Evolutionary conservation across 2,329 filamentous ascomycete genomes (phyloP).

Genomic region (Monilinia aucupariae): DNA sequence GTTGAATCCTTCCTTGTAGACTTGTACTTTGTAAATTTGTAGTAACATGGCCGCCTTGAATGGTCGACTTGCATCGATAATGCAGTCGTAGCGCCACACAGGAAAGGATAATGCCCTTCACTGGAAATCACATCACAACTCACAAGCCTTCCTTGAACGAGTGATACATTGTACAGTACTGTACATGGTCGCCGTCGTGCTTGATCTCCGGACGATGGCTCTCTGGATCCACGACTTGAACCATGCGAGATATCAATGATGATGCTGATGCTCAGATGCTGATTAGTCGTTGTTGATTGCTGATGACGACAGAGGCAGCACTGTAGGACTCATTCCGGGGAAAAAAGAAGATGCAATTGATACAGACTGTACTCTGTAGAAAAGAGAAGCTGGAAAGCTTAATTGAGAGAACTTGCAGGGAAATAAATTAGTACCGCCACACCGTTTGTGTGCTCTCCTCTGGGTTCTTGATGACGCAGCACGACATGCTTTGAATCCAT

Average conservation of each 20-base stretch:
- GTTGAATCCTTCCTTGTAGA: neutral
- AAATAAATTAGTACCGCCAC: slow-evolving; percentile 13
- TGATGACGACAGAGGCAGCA: neutral
- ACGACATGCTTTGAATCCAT: slow-evolving; percentile 13
- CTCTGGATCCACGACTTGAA: neutral
- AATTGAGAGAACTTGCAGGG: neutral
- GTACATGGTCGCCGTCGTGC: neutral
- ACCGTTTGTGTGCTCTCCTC: slow-evolving; percentile 10
- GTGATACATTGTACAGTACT: neutral
- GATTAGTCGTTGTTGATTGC: too few relatives aligned
- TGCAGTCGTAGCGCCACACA: slow-evolving; percentile 9
- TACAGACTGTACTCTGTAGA: too few relatives aligned
- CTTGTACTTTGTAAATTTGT: too few relatives aligned
- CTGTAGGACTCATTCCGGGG: neutral
- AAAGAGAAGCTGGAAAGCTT: neutral
- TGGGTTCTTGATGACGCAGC: slow-evolving; percentile 16
- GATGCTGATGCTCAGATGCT: neutral
- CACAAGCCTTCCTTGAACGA: neutral
- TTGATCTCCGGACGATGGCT: neutral
- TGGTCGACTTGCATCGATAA: slow-evolving; percentile 3
- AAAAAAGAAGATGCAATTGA: too few relatives aligned
- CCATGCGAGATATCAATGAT: neutral
- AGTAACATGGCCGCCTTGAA: neutral
- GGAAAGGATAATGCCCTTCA: neutral
- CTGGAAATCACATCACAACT: slow-evolving; percentile 6